Evolutionary conservation across 2,329 filamentous ascomycete genomes (phyloP), one percentile per base, ranked within the genome.

Genomic region (Orbilia quercus): DNA sequence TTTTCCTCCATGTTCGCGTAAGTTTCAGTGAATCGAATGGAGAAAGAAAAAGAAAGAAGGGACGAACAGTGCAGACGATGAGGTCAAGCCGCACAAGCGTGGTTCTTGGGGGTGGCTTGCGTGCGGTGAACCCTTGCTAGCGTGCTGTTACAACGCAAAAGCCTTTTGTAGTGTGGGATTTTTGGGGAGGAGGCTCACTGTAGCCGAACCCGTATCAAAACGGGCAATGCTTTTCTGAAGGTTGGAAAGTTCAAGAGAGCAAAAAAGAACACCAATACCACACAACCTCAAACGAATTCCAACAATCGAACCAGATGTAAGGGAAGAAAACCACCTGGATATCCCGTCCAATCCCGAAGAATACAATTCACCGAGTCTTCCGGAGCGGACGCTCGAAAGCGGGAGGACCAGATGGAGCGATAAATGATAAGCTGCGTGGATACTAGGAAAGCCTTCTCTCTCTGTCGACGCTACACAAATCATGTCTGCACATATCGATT

Each of bases 151-250:
- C 62, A 66, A 58, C 62, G 44, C 62, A 66, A 66, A 40, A 59
- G 44, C 50, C n/a, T 44, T 48, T 28, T 44, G 7, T 12, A 36
- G 36, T 44, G 53, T 36, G 34, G 7, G 44, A 58, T 44, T 25
- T 57, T 28, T n/a, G n/a, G n/a, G n/a, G n/a, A n/a, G n/a, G n/a
- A 47, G 48, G 55, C 57, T 63, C 38, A 51, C 66, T 57, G 47
- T 64, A 71, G 42, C 66, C 66, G 66, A 71, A 58, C 58, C 66
- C 58, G 66, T 23, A 71, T 71, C 58, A 22, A 71, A 71, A 71
- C 66, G 66, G 66, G 66, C 34, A 71, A 58, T 71, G 66, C 55
- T 62, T 58, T 70, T 71, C 66, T 71, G 58, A 63, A 63, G 23
- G 58, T 63, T 51, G 66, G 66, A 62, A 71, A 63, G 66, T 71